Percentiles rank a stretch among this genome's conserved stretches.
These are phyloP conservation scores for Globisporangium acanthophoron DNA, from an alignment of 352 stramenopile genomes.

Conservation along the genomic window DNA sequence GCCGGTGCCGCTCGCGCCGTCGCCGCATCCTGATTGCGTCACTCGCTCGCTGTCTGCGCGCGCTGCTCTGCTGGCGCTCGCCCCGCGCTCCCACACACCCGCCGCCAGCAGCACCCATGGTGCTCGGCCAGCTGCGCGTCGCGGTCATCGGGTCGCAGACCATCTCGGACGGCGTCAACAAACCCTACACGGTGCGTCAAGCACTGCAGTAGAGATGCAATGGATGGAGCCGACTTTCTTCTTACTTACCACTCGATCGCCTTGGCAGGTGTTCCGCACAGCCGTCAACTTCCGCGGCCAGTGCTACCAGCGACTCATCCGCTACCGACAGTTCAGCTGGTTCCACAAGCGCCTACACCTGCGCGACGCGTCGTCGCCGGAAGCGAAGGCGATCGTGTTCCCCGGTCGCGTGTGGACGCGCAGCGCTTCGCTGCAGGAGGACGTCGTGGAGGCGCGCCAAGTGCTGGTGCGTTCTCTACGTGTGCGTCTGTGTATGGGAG, in stretches of 20 bases:
- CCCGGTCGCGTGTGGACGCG: conserved; percentile 51
- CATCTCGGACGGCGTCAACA: conserved; percentile 18
- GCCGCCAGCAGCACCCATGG: conserved; percentile 11
- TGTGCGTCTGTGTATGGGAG: neutral
- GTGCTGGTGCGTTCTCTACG: conserved; percentile 39
- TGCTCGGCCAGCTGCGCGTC: conserved; percentile 38
- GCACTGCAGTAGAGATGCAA: neutral
- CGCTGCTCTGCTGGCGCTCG: conserved; percentile 1
- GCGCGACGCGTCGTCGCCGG: conserved; percentile 2
- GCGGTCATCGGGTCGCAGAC: conserved; percentile 69
- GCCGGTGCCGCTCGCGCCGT: neutral
- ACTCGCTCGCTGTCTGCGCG: neutral
- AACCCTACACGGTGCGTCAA: conserved; percentile 47
- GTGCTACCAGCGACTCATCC: conserved; percentile 66
- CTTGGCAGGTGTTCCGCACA: conserved; percentile 53
- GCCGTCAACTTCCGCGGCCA: conserved; percentile 55
- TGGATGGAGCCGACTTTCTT: too few species aligned
- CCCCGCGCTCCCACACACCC: neutral
- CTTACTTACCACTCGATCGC: too few species aligned
- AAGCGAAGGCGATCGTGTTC: conserved; percentile 25
- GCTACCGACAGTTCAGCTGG: conserved; percentile 51
- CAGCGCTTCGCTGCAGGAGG: conserved; percentile 40
- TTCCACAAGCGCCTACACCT: conserved; percentile 50
- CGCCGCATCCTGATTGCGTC: neutral
- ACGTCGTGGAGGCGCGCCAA: conserved; percentile 61